phyloP scores from a whole-genome alignment of 208 protist species.

The Trypanosoma vivax region DNA sequence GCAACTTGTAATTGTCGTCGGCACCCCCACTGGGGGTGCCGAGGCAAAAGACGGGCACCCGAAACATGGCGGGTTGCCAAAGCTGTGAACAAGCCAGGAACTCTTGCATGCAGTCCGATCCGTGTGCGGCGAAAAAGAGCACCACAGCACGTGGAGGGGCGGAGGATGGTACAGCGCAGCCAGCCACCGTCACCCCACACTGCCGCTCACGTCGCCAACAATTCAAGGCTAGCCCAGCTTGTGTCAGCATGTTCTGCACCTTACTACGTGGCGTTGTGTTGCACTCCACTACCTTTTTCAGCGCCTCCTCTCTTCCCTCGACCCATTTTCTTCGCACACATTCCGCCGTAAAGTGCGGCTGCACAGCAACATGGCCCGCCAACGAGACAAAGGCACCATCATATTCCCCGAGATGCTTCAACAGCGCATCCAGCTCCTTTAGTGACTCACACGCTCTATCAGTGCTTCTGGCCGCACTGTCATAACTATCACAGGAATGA shows the following conservation, averaged over 20 bases:
- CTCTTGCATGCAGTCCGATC: background rate
- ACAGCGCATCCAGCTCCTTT: conserved; percentile 6
- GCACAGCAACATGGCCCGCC: conserved; percentile 8
- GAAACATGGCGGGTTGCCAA: conserved; percentile 2
- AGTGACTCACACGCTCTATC: background rate
- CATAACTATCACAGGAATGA: background rate
- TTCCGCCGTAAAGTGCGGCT: background rate
- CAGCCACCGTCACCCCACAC: background rate
- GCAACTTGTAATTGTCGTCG: background rate
- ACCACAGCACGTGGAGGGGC: background rate
- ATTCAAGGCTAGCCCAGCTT: conserved; percentile 1
- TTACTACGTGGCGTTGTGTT: background rate
- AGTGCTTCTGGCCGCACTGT: background rate
- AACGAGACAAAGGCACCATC: conserved; percentile 14
- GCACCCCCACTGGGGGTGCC: background rate
- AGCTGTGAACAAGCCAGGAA: background rate
- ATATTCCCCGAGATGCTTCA: background rate
- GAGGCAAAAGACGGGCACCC: conserved; percentile 11
- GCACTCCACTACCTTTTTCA: background rate
- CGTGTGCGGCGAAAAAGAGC: conserved; percentile 5
- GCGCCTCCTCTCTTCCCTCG: background rate
- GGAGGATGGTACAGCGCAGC: background rate
- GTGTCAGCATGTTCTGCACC: conserved; percentile 2
- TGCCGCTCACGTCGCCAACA: conserved; percentile 6
- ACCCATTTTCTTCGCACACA: background rate